Evolutionary conservation across 176 grass and related monocot genomes (phyloP), one percentile per base, ranked within the genome.

Genomic region (Carex scoparia): DNA sequence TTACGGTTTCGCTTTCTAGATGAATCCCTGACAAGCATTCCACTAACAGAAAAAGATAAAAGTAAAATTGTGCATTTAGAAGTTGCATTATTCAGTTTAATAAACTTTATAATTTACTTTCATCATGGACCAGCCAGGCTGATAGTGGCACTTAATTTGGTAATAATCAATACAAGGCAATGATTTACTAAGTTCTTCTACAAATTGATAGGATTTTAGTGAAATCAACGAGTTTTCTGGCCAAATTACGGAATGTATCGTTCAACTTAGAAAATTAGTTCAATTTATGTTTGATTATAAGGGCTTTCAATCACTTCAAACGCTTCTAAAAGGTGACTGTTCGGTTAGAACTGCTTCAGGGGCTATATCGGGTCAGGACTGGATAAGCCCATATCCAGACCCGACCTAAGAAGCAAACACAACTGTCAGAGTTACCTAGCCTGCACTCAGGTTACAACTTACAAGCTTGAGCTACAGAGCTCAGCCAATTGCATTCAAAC

Each of bases 1-100:
- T 81, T 90, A 81, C 86, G 88, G 23, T 14, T 83, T 57, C 56
- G 84, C 83, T 67, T 83, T 68, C 87, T 94, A n/a, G 91, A 84
- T 71, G 72, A 90, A 89, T 94, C 97, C 87, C 87, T 90, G 66
- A 92, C 88, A 64, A 90, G 85, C 93, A 92, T 94, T 88, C 91
- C 90, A 61, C 97, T 90, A 81, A 73, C 74, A 27, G 54, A 61
- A 56, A 19, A 19, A 69, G n/a, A 53, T 48, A 83, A 69, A 69
- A 18, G 33, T 55, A 56, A 56, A 2, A 35, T 35, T 13, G 35
- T n/a, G 14, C 13, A 79, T 32, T 27, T 72, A 44, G 1, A 28
- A 9, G 19, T 63, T 51, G 2, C 1, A 8, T 63, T 27, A 28
- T 3, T 63, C 19, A 30, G 5, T 61, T 18, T 61, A 18, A 4